Base-by-base conservation (phyloP, 257 asterid genomes). In the Solanum dulcamara region DNA sequence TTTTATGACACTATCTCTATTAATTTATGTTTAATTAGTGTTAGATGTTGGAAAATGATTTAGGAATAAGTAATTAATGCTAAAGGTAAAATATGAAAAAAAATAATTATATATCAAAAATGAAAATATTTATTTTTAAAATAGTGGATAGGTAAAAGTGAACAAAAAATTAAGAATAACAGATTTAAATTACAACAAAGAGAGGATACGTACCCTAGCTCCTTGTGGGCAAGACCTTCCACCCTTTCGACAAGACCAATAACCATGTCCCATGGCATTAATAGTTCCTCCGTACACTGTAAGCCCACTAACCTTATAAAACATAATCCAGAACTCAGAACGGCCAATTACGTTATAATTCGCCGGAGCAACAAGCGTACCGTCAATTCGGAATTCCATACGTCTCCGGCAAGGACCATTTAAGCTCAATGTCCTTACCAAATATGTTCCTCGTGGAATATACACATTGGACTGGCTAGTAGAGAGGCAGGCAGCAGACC, bases 401-500 rank as follows among this genome's bases (percentile, higher is more conserved):
- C 92, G 85, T 83, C 71, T 93, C 84, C 85, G 83, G 82, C 98
- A 94, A 18, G 98, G 98, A 1, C 98, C 98, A 1, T 80, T 83
- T 37, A 95, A 94, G 24, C 86, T 68, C 3, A 93, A 70, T 0
- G 89, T 1, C 83, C 86, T 85, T 4, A 95, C 48, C 93, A 92
- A 51, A 89, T 77, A 94, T 0, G 85, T 88, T 59, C 98, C 97
- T 0, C 91, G 85, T 0, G 98, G 97, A 30, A 94, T 92, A 10
- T 92, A 89, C 6, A 95, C 93, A 0, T 88, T 70, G 10, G 96
- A 89, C 57, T 96, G 94, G 0, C 77, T 81, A 66, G 59, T 85
- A 1, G 98, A 95, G 44, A 51, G 81, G 87, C 98, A 93, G 1
- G 98, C 98, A 2, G 92, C 92, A 84, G 15, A 80, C 98, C 98